These are phyloP conservation scores for Colletotrichum agaves DNA, from an alignment of 2,329 filamentous ascomycete species.

Conservation along the genomic window DNA sequence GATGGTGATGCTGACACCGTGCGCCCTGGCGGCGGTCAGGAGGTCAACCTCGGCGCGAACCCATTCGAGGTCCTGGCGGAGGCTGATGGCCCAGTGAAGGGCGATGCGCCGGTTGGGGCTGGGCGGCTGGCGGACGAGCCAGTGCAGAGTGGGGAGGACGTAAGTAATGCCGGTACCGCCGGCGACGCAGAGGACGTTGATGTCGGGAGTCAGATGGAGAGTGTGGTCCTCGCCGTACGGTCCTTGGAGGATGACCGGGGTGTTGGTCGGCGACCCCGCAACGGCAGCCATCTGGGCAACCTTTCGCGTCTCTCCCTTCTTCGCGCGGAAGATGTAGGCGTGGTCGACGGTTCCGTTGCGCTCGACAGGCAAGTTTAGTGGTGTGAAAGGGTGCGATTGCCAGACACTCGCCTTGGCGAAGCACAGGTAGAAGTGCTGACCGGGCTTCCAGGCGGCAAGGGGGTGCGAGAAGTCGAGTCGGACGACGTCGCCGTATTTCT, in stretches of 20 bases:
- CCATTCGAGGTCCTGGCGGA: conserved; percentile 38
- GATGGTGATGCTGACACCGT: conserved; percentile 15
- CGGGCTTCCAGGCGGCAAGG: conserved; percentile 70
- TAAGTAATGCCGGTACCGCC: conserved; percentile 55
- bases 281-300: conserved; percentile 56
- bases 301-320: conserved; percentile 68
- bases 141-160: conserved; percentile 54
- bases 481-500: conserved; percentile 69
- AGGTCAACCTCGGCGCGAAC: conserved; percentile 14
- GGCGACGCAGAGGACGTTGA: conserved; percentile 53
- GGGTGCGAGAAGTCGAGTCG: conserved; percentile 73
- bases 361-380: conserved; percentile 62
- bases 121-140: conserved; percentile 41
- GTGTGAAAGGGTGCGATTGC: conserved; percentile 79
- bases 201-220: conserved; percentile 50
- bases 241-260: conserved; percentile 69
- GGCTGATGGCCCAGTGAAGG: conserved; percentile 72
- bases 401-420: conserved; percentile 75
- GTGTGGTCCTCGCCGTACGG: conserved; percentile 67
- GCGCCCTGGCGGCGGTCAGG: neutral
- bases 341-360: conserved; percentile 56
- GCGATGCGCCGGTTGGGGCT: conserved; percentile 42
- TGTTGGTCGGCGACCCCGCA: conserved; percentile 45
- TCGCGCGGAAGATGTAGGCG: conserved; percentile 68
- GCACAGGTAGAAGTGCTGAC: conserved; percentile 78